These are phyloP conservation scores for Candida parachauliodes DNA, from an alignment of 805 yeast species.

Conservation along the genomic window DNA sequence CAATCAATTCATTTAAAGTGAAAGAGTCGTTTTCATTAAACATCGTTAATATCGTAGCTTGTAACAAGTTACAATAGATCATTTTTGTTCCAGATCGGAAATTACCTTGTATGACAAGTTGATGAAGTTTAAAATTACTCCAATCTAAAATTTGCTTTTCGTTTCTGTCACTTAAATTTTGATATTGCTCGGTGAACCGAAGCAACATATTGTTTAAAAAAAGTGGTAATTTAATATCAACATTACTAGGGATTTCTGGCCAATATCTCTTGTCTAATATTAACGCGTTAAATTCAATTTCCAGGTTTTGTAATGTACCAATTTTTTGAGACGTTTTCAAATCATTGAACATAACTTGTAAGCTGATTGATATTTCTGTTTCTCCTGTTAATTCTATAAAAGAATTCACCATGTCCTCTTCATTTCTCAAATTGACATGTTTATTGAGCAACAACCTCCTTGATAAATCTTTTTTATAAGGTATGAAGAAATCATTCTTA, in stretches of 20 bases:
- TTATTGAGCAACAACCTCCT: slow-evolving; percentile 29
- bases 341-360: slow-evolving; percentile 35
- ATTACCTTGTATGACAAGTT: slow-evolving; percentile 27
- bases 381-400: slow-evolving; percentile 29
- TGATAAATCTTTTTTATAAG: slow-evolving; percentile 35
- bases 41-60: slow-evolving; percentile 37
- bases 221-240: slow-evolving; percentile 22
- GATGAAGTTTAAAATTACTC: slow-evolving; percentile 41
- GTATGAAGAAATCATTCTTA: slow-evolving; percentile 28
- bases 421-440: slow-evolving; percentile 16
- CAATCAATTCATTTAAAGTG: slow-evolving; percentile 18
- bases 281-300: slow-evolving; percentile 28
- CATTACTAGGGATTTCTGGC: slow-evolving; percentile 35
- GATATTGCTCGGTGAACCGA: slow-evolving; percentile 20
- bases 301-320: slow-evolving; percentile 3
- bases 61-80: slow-evolving; percentile 38
- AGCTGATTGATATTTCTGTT: slow-evolving; percentile 20
- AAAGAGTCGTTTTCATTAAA: slow-evolving; percentile 29
- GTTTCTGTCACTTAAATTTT: slow-evolving; percentile 16
- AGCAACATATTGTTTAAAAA: slow-evolving; percentile 11
- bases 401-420: slow-evolving; percentile 20
- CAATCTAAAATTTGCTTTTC: slow-evolving; percentile 34
- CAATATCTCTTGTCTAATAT: slow-evolving; percentile 34
- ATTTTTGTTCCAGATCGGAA: slow-evolving; percentile 32
- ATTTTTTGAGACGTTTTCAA: slow-evolving; percentile 15